Conservation (phyloP, 768 basidiomycete genomes). For the Scleroderma bovista region DNA sequence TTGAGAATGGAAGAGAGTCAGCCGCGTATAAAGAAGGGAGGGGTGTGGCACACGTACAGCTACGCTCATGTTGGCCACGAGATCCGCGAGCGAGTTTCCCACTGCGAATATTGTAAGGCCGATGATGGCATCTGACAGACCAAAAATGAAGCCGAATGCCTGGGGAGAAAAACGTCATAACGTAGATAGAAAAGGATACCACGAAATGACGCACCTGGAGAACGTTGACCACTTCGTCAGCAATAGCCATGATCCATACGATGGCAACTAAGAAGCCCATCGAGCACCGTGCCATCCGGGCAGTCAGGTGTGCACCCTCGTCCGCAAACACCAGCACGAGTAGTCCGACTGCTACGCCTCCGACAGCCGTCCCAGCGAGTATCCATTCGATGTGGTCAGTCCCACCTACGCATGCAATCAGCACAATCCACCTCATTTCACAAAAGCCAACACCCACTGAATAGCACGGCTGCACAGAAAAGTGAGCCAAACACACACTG, state of each 20-base stretch:
- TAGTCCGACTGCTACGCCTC: slow-evolving; percentile 48
- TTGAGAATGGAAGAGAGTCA: neutral
- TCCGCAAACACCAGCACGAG: slow-evolving; percentile 57
- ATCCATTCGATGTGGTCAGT: slow-evolving; percentile 44
- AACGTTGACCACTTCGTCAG: slow-evolving; percentile 91
- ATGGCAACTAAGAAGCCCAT: slow-evolving; percentile 90
- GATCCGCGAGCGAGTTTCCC: slow-evolving; percentile 93
- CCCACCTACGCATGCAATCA: slow-evolving; percentile 33
- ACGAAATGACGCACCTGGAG: slow-evolving; percentile 56
- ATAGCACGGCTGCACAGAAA: slow-evolving; percentile 70
- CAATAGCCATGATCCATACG: slow-evolving; percentile 98
- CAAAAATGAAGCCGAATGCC: slow-evolving; percentile 92
- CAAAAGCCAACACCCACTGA: slow-evolving; percentile 47
- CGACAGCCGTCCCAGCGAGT: slow-evolving; percentile 46
- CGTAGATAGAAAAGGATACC: neutral
- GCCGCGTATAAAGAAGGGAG: neutral
- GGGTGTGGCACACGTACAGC: slow-evolving; percentile 47
- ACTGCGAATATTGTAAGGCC: slow-evolving; percentile 95
- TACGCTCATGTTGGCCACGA: slow-evolving; percentile 95
- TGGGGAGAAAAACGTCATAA: slow-evolving; percentile 26
- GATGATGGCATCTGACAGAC: slow-evolving; percentile 94
- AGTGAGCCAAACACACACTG: slow-evolving; percentile 83
- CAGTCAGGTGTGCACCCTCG: slow-evolving; percentile 50
- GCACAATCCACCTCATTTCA: neutral
- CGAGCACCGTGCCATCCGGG: slow-evolving; percentile 70